phyloP scores from a whole-genome alignment of 805 yeast genomes.

The Nematodospora valgi region DNA sequence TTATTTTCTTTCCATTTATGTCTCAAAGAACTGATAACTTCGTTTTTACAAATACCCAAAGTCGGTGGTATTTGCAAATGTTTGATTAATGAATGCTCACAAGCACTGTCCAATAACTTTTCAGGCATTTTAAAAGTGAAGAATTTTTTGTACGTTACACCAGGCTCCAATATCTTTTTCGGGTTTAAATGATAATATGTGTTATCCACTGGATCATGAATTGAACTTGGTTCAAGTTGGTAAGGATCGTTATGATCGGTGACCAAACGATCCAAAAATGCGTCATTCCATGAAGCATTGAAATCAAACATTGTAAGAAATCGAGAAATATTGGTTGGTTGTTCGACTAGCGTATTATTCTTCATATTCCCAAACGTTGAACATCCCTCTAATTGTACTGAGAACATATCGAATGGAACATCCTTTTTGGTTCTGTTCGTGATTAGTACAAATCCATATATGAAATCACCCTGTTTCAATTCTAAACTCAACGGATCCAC shows the following conservation, averaged over 20 bases:
- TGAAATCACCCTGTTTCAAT: conserved; percentile 33
- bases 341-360: conserved; percentile 15
- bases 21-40: conserved; percentile 22
- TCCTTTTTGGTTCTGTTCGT: conserved; percentile 22
- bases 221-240: conserved; percentile 11
- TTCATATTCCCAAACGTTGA: conserved; percentile 19
- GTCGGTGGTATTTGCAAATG: conserved; percentile 38
- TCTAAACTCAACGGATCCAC: conserved; percentile 29
- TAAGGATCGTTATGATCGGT: conserved; percentile 31
- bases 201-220: conserved; percentile 31
- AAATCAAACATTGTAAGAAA: conserved; percentile 41
- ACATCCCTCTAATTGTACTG: conserved; percentile 36
- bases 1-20: conserved; percentile 20
- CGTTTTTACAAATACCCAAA: conserved; percentile 30
- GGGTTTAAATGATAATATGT: conserved; percentile 22
- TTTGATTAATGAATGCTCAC: conserved; percentile 33
- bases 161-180: conserved; percentile 26
- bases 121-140: conserved; percentile 39
- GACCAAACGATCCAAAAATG: conserved; percentile 26
- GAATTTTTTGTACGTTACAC: conserved; percentile 35
- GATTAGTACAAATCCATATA: conserved; percentile 34
- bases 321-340: conserved; percentile 19
- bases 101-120: conserved; percentile 31
- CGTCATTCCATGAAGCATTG: conserved; percentile 40
- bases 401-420: conserved; percentile 39